Evolutionary conservation across 371 early-diverging fungal genomes (phyloP), one percentile per base, ranked within the genome.

Genomic region (Mucor velutinosus): DNA sequence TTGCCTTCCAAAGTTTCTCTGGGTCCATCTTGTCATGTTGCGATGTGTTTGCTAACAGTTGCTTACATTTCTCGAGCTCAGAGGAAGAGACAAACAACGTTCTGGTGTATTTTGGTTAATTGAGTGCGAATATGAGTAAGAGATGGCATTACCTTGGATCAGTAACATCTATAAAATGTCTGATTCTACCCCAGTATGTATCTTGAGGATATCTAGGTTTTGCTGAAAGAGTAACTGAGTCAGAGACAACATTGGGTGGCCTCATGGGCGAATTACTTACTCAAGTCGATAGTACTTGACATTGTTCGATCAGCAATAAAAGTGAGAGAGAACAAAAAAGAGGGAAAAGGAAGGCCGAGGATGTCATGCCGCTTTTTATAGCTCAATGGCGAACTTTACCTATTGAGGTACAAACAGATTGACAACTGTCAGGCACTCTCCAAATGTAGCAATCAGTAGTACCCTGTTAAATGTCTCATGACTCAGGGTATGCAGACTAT

Each of bases 111-210:
- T 3, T 32, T 15, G 10, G 3, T 57, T 39, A 12, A n/a, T 8
- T 58, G 4, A 23, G 11, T 58, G 33, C 19, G 7, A 29, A 45
- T 17, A 41, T 41, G 14, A 5, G 17, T 23, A 12, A 35, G 37
- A 1, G 12, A 12, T 35, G 37, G 12, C 37, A 35, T 43, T 73
- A 88, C 90, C 86, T 66, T 14, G 90, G 90, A 71, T 92, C 88
- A 15, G 94, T 94, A 14, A 93, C 70, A 64, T 88, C 87, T 12
- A 90, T 78, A 72, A 94, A 94, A 69, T 92, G 93, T 67, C 80
- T 65, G 43, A 94, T 76, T 37, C 94, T 83, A n/a, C 93, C 93
- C 63, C 78, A 72, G 70, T 93, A 93, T 0, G 88, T 88, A 8
- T 80, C 73, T 69, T 92, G 93, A 62, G 89, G 86, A 72, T 89